phyloP scores from a whole-genome alignment of 2,329 filamentous ascomycete species.

The Pestalotiopsis sp. region DNA sequence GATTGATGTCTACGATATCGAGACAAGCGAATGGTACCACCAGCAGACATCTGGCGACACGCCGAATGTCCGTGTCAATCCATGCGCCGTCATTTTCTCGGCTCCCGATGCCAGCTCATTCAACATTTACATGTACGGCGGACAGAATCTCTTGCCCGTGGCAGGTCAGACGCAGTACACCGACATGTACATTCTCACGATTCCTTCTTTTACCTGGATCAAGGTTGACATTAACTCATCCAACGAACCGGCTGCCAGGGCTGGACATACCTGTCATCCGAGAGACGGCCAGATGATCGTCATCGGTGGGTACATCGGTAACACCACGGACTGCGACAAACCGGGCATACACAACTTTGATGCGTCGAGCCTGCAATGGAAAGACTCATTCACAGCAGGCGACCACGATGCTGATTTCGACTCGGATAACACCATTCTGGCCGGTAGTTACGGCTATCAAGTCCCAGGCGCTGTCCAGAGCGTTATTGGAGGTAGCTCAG shows the following conservation, averaged over 20 bases:
- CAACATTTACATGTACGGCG: slow-evolving; percentile 79
- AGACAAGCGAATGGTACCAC: slow-evolving; percentile 72
- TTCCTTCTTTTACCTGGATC: slow-evolving; percentile 76
- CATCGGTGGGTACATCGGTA: slow-evolving; percentile 69
- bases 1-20: slow-evolving; percentile 78
- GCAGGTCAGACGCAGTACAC: slow-evolving; percentile 62
- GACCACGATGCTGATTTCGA: slow-evolving; percentile 49
- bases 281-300: slow-evolving; percentile 74
- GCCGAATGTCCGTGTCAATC: slow-evolving; percentile 70
- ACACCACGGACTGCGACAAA: slow-evolving; percentile 63
- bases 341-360: slow-evolving; percentile 77
- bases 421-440: slow-evolving; percentile 54
- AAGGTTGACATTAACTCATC: slow-evolving; percentile 54
- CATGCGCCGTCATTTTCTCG: slow-evolving; percentile 70
- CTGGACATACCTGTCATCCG: slow-evolving; percentile 70
- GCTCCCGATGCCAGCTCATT: slow-evolving; percentile 74
- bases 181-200: slow-evolving; percentile 75
- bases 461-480: slow-evolving; percentile 67
- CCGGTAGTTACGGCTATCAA: slow-evolving; percentile 64
- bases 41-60: slow-evolving; percentile 68
- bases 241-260: slow-evolving; percentile 60
- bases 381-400: slow-evolving; percentile 61
- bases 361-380: slow-evolving; percentile 66
- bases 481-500: slow-evolving; percentile 62
- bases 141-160: slow-evolving; percentile 71